These are phyloP conservation scores for Wickerhamomyces strasburgensis DNA, from an alignment of 805 yeast species.

Conservation along the genomic window DNA sequence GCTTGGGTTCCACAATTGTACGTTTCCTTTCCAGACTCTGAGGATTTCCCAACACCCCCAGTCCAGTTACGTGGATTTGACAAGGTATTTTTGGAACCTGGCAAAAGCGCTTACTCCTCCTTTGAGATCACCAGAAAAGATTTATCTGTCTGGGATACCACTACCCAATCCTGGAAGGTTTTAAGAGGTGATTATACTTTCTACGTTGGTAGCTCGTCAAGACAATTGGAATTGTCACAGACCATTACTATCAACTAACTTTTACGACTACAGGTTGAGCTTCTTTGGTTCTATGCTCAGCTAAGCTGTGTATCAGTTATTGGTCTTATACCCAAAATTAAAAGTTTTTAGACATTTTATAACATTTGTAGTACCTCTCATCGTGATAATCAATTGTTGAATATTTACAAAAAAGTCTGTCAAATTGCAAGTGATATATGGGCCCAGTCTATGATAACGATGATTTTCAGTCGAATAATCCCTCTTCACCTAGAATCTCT, in stretches of 20 bases:
- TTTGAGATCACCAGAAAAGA: constrained; percentile 46
- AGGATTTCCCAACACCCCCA: constrained; percentile 41
- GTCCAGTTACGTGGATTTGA: constrained; percentile 50
- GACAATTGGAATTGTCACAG: constrained; percentile 37
- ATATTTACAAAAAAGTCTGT: no score
- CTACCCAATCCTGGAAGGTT: constrained; percentile 48
- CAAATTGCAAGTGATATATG: no score
- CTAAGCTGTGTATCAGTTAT: no score
- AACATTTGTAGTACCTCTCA: no score
- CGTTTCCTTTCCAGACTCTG: constrained; percentile 38
- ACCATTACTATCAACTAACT: constrained; percentile 8
- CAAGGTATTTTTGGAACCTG: constrained; percentile 40
- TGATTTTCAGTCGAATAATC: constrained; percentile 11
- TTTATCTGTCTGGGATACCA: constrained; percentile 49
- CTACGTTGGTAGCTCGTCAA: constrained; percentile 43
- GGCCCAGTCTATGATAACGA: not conserved
- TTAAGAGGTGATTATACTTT: constrained; percentile 49
- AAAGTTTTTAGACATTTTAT: no score
- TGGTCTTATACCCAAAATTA: no score
- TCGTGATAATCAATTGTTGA: no score
- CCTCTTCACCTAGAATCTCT: constrained; percentile 41
- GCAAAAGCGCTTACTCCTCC: constrained; percentile 29
- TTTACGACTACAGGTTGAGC: constrained; percentile 18
- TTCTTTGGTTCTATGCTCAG: no score
- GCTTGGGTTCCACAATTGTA: constrained; percentile 49